These are phyloP conservation scores for Saturnispora quitensis DNA, from an alignment of 805 yeast genomes.

Conservation along the genomic window DNA sequence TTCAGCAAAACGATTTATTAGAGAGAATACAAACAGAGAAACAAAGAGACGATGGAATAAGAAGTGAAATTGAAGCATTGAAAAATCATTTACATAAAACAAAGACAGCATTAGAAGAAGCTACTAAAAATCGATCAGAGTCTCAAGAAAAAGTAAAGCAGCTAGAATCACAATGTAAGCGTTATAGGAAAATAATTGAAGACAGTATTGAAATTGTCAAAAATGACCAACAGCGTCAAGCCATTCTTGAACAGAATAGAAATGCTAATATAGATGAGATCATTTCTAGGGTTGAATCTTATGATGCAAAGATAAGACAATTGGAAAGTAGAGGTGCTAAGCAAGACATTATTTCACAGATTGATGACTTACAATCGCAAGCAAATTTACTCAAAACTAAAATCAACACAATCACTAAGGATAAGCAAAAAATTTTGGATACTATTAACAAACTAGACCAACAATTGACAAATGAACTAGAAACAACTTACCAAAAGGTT, in stretches of 20 bases:
- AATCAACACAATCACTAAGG: conserved; percentile 82
- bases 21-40: conserved; percentile 44
- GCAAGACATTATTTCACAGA: conserved; percentile 80
- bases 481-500: conserved; percentile 80
- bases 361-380: conserved; percentile 84
- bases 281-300: conserved; percentile 44
- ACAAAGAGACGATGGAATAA: conserved; percentile 52
- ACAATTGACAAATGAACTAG: conserved; percentile 73
- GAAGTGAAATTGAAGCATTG: conserved; percentile 67
- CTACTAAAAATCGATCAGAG: conserved; percentile 30
- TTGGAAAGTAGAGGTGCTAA: conserved; percentile 74
- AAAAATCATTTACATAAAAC: conserved; percentile 34
- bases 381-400: conserved; percentile 66
- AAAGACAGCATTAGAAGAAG: conserved; percentile 45
- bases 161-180: conserved; percentile 32
- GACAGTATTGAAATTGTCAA: conserved; percentile 40
- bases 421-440: conserved; percentile 80
- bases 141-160: conserved; percentile 21
- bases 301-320: conserved; percentile 50
- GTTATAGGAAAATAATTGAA: conserved; percentile 7
- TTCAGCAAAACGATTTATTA: conserved; percentile 22
- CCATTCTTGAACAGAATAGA: conserved; percentile 52
- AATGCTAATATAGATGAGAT: conserved; percentile 56
- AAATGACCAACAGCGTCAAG: conserved; percentile 49
- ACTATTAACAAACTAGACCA: conserved; percentile 78